Evolutionary conservation across 495 filamentous ascomycete species (phyloP).

Genomic region (Usnea hakonensis): DNA sequence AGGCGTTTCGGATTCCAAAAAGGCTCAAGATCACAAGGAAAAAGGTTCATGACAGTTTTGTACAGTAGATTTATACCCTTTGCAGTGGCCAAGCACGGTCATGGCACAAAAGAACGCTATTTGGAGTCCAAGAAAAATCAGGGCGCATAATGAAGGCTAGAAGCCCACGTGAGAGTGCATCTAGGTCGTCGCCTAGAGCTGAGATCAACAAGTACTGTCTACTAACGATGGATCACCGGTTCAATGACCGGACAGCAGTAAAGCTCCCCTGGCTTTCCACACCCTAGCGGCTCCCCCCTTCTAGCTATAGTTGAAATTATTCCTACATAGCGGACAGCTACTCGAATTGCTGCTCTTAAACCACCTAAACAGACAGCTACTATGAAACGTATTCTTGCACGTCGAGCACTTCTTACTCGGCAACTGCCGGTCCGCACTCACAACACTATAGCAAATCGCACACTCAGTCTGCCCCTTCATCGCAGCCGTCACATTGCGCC

Average conservation of each 20-base stretch:
- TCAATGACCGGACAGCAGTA: too few relatives aligned
- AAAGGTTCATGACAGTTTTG: slow-evolving; percentile 4
- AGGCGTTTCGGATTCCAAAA: neutral
- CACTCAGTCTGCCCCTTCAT: slow-evolving; percentile 93
- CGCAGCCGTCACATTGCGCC: slow-evolving; percentile 72
- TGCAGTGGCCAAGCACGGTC: neutral
- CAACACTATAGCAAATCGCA: slow-evolving; percentile 92
- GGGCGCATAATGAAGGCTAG: neutral
- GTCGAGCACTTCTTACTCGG: slow-evolving; percentile 87
- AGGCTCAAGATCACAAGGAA: neutral
- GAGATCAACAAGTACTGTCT: neutral
- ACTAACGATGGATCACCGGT: too few relatives aligned
- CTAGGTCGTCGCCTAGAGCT: neutral
- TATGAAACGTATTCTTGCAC: slow-evolving; percentile 92
- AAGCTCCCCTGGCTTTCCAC: neutral
- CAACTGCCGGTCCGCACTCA: slow-evolving; percentile 75
- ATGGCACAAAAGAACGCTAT: neutral
- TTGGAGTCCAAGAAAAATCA: neutral
- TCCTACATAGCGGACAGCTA: slow-evolving; percentile 83
- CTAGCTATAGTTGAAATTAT: slow-evolving; percentile 59
- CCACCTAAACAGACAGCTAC: slow-evolving; percentile 85
- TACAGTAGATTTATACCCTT: neutral
- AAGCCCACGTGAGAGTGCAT: neutral
- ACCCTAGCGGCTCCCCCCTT: neutral
- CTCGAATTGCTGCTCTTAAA: slow-evolving; percentile 87